Percentiles rank a stretch among this genome's conserved stretches.
Conservation (phyloP, 192 early-diverging fungal species). For the Backusella morwellensis region DNA sequence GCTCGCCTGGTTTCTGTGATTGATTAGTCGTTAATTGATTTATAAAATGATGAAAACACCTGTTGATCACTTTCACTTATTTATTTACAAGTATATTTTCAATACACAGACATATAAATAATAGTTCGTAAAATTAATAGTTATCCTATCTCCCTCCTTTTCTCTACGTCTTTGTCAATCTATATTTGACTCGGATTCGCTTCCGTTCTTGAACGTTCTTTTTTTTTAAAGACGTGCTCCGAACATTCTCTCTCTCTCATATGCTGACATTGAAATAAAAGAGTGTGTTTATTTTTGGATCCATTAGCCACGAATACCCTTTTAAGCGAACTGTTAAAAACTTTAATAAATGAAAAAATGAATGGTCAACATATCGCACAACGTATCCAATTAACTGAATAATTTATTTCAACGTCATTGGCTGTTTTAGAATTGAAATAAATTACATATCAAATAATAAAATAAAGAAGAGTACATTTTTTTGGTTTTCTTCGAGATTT, state of each 20-base stretch:
- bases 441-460: neutral
- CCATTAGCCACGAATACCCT: conserved; percentile 4
- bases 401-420: neutral
- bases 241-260: neutral
- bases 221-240: neutral
- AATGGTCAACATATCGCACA: neutral
- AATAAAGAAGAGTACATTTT: neutral
- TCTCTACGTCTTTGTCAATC: neutral
- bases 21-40: neutral
- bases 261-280: neutral
- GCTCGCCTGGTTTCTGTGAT: neutral
- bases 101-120: too few relatives aligned
- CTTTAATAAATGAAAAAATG: neutral
- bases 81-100: too few relatives aligned
- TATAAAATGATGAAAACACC: neutral
- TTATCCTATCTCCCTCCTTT: neutral
- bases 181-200: neutral
- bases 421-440: neutral
- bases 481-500: neutral
- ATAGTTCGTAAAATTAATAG: too few relatives aligned
- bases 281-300: neutral
- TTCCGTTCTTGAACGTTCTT: neutral
- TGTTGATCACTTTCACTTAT: neutral
- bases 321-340: neutral
- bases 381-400: neutral